Conservation (phyloP, 495 filamentous ascomycete genomes). For the Tuber magnatum region DNA sequence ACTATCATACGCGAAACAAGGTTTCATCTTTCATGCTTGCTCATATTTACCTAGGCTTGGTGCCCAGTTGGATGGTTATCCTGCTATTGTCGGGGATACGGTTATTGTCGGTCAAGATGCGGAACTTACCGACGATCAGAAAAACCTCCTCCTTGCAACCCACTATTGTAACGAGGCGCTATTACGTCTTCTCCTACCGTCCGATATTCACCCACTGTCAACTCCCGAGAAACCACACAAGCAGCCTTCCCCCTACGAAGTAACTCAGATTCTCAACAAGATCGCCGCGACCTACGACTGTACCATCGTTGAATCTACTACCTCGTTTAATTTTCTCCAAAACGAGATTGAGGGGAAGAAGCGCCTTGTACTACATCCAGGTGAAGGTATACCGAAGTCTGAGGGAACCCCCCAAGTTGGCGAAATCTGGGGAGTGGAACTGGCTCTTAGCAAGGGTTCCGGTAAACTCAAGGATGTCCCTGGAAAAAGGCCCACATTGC, state of each 20-base stretch:
- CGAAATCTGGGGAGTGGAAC: conserved; percentile 96
- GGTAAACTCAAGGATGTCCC: conserved; percentile 89
- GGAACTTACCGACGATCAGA: conserved; percentile 53
- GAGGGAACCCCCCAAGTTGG: conserved; percentile 85
- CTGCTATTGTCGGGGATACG: conserved; percentile 91
- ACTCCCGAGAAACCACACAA: conserved; percentile 72
- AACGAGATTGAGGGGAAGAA: conserved; percentile 98
- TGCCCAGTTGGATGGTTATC: conserved; percentile 95
- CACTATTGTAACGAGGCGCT: conserved; percentile 95
- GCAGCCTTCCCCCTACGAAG: conserved; percentile 70
- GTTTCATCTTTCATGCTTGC: conserved; percentile 2
- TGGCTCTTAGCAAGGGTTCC: conserved; percentile 79
- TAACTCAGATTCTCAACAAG: conserved; percentile 81
- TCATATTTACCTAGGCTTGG: conserved; percentile 51
- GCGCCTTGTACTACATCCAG: conserved; percentile 90
- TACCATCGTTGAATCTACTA: conserved; percentile 93
- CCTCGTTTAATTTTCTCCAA: conserved; percentile 86
- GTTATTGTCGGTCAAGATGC: conserved; percentile 52
- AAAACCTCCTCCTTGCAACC: conserved; percentile 82
- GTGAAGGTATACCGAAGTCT: conserved; percentile 72
- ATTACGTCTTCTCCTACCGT: conserved; percentile 79
- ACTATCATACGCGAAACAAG: background rate
- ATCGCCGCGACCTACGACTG: conserved; percentile 83
- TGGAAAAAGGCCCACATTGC: conserved; percentile 73
- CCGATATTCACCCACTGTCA: conserved; percentile 69